Conservation (phyloP, 352 stramenopile species). For the Phytophthora litchii region DNA sequence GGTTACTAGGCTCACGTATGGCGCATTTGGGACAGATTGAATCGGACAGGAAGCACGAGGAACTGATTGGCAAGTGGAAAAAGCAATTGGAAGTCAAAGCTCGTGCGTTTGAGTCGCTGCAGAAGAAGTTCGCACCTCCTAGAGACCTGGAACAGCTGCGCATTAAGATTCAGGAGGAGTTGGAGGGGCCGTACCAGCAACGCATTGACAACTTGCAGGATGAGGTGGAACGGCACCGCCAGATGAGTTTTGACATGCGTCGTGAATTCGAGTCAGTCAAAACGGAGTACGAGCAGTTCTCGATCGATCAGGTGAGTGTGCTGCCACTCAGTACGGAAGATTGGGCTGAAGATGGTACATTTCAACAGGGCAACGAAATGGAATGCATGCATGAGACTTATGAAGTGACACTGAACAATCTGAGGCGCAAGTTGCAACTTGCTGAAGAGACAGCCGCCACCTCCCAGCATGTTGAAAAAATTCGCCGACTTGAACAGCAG, state of each 20-base stretch:
- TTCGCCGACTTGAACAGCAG: slow-evolving; percentile 65
- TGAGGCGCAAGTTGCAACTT: slow-evolving; percentile 56
- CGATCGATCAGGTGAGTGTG: slow-evolving; percentile 61
- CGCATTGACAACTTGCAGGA: slow-evolving; percentile 63
- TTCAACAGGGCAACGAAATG: slow-evolving; percentile 67
- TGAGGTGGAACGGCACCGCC: slow-evolving; percentile 76
- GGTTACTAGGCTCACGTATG: slow-evolving; percentile 1
- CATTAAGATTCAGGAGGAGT: slow-evolving; percentile 83
- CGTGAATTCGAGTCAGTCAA: slow-evolving; percentile 83
- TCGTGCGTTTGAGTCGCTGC: slow-evolving; percentile 78
- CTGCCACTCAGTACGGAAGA: background rate
- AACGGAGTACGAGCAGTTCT: slow-evolving; percentile 86
- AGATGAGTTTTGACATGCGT: slow-evolving; percentile 68
- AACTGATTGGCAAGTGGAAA: slow-evolving; percentile 86
- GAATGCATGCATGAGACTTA: slow-evolving; percentile 77
- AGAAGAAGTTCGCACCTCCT: slow-evolving; percentile 83
- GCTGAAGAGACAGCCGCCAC: slow-evolving; percentile 50
- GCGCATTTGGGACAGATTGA: slow-evolving; percentile 51
- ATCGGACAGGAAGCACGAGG: slow-evolving; percentile 82
- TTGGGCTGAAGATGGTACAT: slow-evolving; percentile 1
- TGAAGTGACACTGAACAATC: slow-evolving; percentile 56
- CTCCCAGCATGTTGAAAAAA: slow-evolving; percentile 41
- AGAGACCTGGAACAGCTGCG: slow-evolving; percentile 83
- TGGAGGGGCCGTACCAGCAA: slow-evolving; percentile 78
- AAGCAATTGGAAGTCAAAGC: slow-evolving; percentile 84